These are phyloP conservation scores for Paxillus involutus DNA, from an alignment of 768 basidiomycete species.

Conservation along the genomic window DNA sequence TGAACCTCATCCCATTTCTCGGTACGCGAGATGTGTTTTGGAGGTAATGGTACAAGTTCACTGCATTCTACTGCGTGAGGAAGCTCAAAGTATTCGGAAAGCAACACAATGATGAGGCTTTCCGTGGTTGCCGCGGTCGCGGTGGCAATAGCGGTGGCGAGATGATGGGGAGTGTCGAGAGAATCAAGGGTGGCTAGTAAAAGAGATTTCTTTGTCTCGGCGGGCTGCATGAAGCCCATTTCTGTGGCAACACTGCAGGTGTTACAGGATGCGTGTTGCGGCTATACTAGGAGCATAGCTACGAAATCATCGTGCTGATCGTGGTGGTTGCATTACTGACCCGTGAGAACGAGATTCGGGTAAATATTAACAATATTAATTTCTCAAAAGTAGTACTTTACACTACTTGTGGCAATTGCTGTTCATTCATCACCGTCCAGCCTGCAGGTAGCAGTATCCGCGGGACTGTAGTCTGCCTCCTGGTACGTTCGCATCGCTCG, in stretches of 20 bases:
- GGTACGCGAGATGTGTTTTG: slow-evolving; percentile 36
- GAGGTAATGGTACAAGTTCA: background rate
- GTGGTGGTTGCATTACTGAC: background rate
- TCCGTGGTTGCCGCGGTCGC: slow-evolving; percentile 45
- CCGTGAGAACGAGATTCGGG: background rate
- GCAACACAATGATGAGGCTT: slow-evolving; percentile 61
- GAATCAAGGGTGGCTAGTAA: slow-evolving; percentile 55
- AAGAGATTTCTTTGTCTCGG: slow-evolving; percentile 28
- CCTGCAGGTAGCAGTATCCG: background rate
- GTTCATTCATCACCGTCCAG: background rate
- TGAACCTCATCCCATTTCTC: slow-evolving; percentile 68
- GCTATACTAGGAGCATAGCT: background rate
- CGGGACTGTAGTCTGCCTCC: background rate
- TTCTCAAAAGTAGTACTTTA: no score
- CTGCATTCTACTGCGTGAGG: slow-evolving; percentile 6
- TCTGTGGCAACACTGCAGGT: background rate
- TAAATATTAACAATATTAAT: no score
- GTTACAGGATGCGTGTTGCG: background rate
- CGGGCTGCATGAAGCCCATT: background rate
- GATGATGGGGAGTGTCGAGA: slow-evolving; percentile 53
- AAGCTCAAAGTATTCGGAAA: slow-evolving; percentile 59
- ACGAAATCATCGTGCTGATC: slow-evolving; percentile 1
- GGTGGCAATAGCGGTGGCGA: slow-evolving; percentile 51
- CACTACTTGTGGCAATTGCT: no score
- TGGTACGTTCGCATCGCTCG: background rate